Percentiles rank a stretch among this genome's conserved stretches.
These are phyloP conservation scores for Parastagonospora avenae DNA, from an alignment of 2,329 filamentous ascomycete genomes.

Conservation along the genomic window DNA sequence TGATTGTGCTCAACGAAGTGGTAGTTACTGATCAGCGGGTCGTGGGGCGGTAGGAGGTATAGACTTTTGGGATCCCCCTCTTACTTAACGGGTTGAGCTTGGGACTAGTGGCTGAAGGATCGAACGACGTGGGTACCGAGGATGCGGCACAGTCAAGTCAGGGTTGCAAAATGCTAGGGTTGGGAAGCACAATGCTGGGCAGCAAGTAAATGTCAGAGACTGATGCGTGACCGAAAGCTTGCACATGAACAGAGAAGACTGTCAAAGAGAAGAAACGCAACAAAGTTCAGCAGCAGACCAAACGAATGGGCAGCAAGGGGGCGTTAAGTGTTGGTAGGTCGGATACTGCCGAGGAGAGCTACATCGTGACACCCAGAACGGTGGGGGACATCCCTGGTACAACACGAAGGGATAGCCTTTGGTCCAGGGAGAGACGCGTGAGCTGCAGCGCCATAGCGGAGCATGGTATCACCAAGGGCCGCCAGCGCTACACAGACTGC, in stretches of 20 bases:
- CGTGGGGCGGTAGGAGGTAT: constrained; percentile 1
- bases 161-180: constrained; percentile 36
- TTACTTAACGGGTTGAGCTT: constrained; percentile 31
- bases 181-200: constrained; percentile 25
- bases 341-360: constrained; percentile 34
- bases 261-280: constrained; percentile 24
- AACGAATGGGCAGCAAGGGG: constrained; percentile 36
- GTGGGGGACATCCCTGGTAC: constrained; percentile 32
- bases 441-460: constrained; percentile 29
- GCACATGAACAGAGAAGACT: constrained; percentile 25
- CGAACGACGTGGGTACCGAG: constrained; percentile 25
- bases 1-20: constrained; percentile 13
- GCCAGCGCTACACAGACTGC: constrained; percentile 41
- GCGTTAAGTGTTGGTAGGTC: constrained; percentile 29
- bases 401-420: constrained; percentile 31
- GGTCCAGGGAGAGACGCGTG: constrained; percentile 29
- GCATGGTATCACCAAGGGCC: constrained; percentile 33
- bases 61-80: constrained; percentile 28
- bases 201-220: constrained; percentile 26
- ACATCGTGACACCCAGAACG: constrained; percentile 24
- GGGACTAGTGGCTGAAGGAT: constrained; percentile 26
- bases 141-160: constrained; percentile 27
- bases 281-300: constrained; percentile 30
- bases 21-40: constrained; percentile 1
- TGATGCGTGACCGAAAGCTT: constrained; percentile 23